Conservation (phyloP, 1,284 basidiomycete species). For the Sanghuangporus sanghuang region DNA sequence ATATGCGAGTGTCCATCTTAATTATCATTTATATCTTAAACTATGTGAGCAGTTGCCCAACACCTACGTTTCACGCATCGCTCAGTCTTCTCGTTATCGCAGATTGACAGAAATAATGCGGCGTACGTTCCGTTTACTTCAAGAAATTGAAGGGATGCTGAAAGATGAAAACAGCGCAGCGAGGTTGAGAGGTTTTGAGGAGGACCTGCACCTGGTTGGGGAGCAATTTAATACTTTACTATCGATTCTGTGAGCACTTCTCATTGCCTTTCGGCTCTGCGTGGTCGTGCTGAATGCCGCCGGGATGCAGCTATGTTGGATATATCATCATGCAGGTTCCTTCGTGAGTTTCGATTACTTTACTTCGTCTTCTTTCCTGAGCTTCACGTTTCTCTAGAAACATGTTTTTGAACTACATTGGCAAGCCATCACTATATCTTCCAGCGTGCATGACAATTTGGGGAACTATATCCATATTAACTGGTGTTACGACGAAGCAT, state of each 20-base stretch:
- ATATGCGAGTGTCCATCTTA: slow-evolving; percentile 28
- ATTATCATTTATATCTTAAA: slow-evolving; percentile 8
- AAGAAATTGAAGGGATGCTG: background rate
- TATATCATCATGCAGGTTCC: slow-evolving; percentile 29
- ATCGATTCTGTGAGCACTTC: slow-evolving; percentile 44
- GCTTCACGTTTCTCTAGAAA: slow-evolving; percentile 5
- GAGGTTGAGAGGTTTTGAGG: slow-evolving; percentile 63
- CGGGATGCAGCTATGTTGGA: slow-evolving; percentile 29
- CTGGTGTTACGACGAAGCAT: slow-evolving; percentile 16
- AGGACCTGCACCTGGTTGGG: slow-evolving; percentile 60
- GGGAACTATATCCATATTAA: slow-evolving; percentile 29
- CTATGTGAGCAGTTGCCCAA: slow-evolving; percentile 1
- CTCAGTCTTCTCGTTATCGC: background rate
- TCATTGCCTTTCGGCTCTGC: background rate
- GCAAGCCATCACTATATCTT: slow-evolving; percentile 29
- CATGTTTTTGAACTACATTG: slow-evolving; percentile 18
- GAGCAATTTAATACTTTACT: slow-evolving; percentile 67
- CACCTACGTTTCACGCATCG: background rate
- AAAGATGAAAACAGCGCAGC: slow-evolving; percentile 44
- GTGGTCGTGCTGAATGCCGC: slow-evolving; percentile 26
- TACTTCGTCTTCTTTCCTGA: slow-evolving; percentile 23
- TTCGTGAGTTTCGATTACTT: slow-evolving; percentile 8
- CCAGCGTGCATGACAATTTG: slow-evolving; percentile 32
- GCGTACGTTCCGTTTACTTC: slow-evolving; percentile 34
- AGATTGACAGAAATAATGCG: slow-evolving; percentile 67